Conservation (phyloP, 257 asterid species). For the Cinchona pubescens region DNA sequence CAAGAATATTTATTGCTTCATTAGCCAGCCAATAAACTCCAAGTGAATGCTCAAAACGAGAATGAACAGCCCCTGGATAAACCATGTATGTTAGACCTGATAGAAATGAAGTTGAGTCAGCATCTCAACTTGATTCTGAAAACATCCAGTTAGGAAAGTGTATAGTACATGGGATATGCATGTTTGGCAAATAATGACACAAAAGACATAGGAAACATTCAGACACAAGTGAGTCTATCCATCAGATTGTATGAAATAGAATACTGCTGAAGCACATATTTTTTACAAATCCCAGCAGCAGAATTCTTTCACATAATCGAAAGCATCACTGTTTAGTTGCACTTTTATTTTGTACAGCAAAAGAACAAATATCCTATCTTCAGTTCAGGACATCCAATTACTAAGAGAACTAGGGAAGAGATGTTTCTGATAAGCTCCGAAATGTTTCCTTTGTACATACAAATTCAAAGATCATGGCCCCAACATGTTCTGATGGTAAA, state of each 20-base stretch:
- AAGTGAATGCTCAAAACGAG: slow-evolving; percentile 92
- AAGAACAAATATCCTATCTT: background rate
- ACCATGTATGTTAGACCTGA: slow-evolving; percentile 74
- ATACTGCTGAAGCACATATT: background rate
- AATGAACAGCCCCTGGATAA: slow-evolving; percentile 95
- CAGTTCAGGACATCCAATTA: background rate
- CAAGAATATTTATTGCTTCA: slow-evolving; percentile 66
- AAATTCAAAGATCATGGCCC: background rate
- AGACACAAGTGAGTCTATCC: background rate
- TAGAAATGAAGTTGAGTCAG: slow-evolving; percentile 20
- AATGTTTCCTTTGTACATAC: no score
- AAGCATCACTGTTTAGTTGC: no score
- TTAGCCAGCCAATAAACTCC: slow-evolving; percentile 90
- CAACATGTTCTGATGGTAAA: background rate
- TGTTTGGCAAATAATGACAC: background rate
- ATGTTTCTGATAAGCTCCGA: background rate
- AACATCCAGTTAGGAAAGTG: slow-evolving; percentile 3
- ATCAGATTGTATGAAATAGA: background rate
- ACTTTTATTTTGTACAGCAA: no score
- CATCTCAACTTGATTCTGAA: slow-evolving; percentile 10
- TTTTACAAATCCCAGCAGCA: background rate
- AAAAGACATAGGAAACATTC: background rate
- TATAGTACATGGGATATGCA: no score
- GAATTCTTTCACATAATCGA: background rate
- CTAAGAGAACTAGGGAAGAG: background rate